Evolutionary conservation across 306 rosid genomes (phyloP), one percentile per base, ranked within the genome.

Genomic region (Crataegus laevigata): DNA sequence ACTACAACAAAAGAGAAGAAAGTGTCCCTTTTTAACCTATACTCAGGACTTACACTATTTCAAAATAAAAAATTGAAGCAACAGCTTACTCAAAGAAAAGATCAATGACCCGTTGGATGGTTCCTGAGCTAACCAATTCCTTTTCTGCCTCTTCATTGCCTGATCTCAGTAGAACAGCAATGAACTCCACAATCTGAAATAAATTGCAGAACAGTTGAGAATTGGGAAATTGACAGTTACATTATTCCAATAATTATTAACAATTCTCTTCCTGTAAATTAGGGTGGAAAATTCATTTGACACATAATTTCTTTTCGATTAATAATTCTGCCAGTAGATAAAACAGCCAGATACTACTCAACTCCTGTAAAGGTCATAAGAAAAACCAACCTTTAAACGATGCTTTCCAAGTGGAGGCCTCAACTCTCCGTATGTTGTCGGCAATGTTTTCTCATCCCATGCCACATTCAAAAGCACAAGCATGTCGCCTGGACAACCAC

Each of bases 321-420:
- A 60, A 26, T 10, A 54, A 57, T 52, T 57, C 34, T 64, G 51
- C 30, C 32, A 69, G 10, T 19, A 30, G 3, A 36, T 29, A 73
- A 22, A 50, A 18, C 54, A 54, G 29, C 55, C 32, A n/a, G 6
- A 8, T 28, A 12, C 12, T 26, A 28, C 28, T 47, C 24, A 3
- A 30, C 45, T 57, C 40, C 50, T 18, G 24, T 30, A 10, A 14
- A 24, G 8, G 3, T 34, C 24, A 54, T 62, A 36, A 54, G 11
- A 6, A 60, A 72, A 72, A 82, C 87, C 77, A 80, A 96, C 99
- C 98, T 92, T 96, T 72, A 96, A 80, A 68, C 99, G 94, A 82
- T 96, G 88, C 86, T 90, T 96, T 78, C 98, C 98, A 78, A 96
- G 99, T 60, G 99, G 99, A 82, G 99, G 99, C 87, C 88, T 88